These are phyloP conservation scores for Tuber umbilicatum DNA, from an alignment of 495 filamentous ascomycete species.

Conservation along the genomic window DNA sequence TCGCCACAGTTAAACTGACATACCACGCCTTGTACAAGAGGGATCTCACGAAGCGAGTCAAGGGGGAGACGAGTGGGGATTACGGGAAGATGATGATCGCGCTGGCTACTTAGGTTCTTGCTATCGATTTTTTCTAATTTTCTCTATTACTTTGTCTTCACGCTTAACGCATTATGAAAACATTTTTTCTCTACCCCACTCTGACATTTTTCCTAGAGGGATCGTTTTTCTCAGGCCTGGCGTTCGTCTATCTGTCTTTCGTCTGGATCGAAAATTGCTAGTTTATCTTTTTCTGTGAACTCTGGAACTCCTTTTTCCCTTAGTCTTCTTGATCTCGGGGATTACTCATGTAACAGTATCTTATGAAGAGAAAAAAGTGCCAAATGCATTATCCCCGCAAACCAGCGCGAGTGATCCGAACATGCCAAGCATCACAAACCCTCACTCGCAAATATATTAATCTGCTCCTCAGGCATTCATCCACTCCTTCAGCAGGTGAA, in stretches of 20 bases:
- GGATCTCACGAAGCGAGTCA: conserved; percentile 59
- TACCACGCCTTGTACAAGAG: conserved; percentile 60
- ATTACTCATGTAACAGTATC: neutral
- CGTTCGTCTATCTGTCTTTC: neutral
- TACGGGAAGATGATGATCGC: conserved; percentile 65
- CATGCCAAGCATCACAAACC: neutral
- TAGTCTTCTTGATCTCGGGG: neutral
- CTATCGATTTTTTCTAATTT: neutral
- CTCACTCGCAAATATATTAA: neutral
- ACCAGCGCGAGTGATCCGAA: neutral
- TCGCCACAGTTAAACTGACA: conserved; percentile 64
- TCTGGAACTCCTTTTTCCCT: neutral
- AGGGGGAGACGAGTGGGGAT: conserved; percentile 79
- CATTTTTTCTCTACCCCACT: neutral
- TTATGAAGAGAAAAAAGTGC: neutral
- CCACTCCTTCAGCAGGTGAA: neutral
- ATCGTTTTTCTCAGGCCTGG: neutral
- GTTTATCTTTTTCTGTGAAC: neutral
- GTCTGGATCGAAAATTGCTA: neutral
- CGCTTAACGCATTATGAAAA: neutral
- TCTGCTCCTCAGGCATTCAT: neutral
- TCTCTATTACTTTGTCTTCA: neutral
- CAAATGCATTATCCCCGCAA: neutral
- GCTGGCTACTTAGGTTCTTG: conserved; percentile 26
- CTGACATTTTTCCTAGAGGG: neutral